Conservation (phyloP, 345 rosid species). For the Dipteronia sinensis region DNA sequence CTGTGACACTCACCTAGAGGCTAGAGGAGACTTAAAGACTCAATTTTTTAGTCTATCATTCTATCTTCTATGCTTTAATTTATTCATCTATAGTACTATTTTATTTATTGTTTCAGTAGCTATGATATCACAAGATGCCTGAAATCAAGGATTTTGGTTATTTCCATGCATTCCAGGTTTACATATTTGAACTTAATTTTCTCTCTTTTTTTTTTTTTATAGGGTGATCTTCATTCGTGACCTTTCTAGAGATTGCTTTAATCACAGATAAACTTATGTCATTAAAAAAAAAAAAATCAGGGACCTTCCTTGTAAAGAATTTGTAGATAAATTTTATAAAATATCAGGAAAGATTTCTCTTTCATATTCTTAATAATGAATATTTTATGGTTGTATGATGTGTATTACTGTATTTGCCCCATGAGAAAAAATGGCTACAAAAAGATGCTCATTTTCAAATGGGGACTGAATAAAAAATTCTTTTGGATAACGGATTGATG, state of each 20-base stretch:
- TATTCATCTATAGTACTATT: neutral
- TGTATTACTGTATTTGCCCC: too few species aligned
- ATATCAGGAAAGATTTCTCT: too few species aligned
- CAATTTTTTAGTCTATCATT: neutral
- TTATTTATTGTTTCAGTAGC: neutral
- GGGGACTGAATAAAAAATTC: neutral
- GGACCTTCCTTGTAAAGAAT: neutral
- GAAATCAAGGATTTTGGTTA: conserved; percentile 9
- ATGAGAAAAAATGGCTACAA: neutral
- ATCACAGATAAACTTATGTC: too few species aligned
- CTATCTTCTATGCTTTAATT: neutral
- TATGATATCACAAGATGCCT: conserved; percentile 3
- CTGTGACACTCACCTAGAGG: conserved; percentile 31
- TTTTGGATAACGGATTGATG: neutral
- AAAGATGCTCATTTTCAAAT: neutral
- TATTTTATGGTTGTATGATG: neutral
- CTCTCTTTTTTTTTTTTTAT: neutral
- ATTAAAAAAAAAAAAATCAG: too few species aligned
- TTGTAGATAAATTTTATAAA: neutral
- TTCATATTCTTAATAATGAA: too few species aligned
- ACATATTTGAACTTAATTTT: too few species aligned
- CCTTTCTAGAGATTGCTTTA: neutral
- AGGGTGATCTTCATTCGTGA: neutral
- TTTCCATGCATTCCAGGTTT: neutral
- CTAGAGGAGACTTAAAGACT: conserved; percentile 17